Evolutionary conservation across 768 basidiomycete genomes (phyloP), one percentile per base, ranked within the genome.

Genomic region (Brasilioporus rufonigricans): DNA sequence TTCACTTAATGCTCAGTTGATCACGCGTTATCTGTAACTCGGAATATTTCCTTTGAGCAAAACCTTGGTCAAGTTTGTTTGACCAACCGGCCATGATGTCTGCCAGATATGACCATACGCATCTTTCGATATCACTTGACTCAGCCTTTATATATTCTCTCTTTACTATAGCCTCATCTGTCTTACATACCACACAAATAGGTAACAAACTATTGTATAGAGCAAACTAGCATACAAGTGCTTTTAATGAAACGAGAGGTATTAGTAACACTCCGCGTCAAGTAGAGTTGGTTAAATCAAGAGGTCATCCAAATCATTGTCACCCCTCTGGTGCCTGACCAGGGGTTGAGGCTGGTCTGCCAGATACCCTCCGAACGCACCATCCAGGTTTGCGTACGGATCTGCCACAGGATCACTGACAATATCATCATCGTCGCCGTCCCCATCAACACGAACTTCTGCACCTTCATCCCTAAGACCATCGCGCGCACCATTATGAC

Each of bases 331-430:
- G n/a, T 52, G 62, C 39, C 75, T 68, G 23, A 65, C 70, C 74
- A 87, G 76, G 48, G 89, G 85, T 50, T 77, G 78, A 43, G 92
- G 91, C 65, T 82, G 79, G 69, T 94, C 91, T 24, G 82, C 84
- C 39, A 81, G 52, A 63, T 90, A 89, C 59, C 79, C 83, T 18
- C 85, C 84, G 63, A 93, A 91, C 47, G 88, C 89, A 36, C 82
- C 80, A 60, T 79, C 89, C 50, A 97, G 71, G 57, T 87, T 87
- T 6, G 90, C 91, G 68, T 97, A 97, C 23, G 92, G 92, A 72
- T 95, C 92, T 11, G 64, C 54, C 18, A 50, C 54, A 48, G 64
- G 61, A 38, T 66, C 63, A 14, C 61, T 63, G 51, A 70, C 69
- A 32, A 73, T 68, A 18, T 74, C 74, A 33, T 69, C 77, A 36